These are phyloP conservation scores for Verticillium klebahnii DNA, from an alignment of 2,329 filamentous ascomycete species.

Conservation along the genomic window DNA sequence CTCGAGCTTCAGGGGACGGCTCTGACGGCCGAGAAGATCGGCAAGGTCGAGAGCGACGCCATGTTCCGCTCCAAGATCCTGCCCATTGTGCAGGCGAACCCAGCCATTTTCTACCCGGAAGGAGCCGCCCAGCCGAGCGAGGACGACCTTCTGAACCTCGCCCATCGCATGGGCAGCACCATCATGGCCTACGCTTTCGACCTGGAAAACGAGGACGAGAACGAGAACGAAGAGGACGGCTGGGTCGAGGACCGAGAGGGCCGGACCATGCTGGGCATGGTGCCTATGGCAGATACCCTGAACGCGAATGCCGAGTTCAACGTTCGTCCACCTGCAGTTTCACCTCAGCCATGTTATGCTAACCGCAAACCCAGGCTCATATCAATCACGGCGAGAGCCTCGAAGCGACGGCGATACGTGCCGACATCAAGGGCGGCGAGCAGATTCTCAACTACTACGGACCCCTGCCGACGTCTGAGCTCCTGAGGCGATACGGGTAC, in stretches of 20 bases:
- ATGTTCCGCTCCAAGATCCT: conserved; percentile 58
- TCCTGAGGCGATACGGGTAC: conserved; percentile 82
- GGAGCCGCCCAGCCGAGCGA: conserved; percentile 31
- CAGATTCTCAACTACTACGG: conserved; percentile 91
- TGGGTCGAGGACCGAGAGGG: conserved; percentile 61
- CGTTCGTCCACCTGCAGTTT: conserved; percentile 32
- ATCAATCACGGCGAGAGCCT: conserved; percentile 54
- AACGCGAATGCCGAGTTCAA: conserved; percentile 90
- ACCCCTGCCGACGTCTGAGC: conserved; percentile 73
- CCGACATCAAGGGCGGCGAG: conserved; percentile 60
- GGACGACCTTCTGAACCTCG: conserved; percentile 43
- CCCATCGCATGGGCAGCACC: conserved; percentile 78
- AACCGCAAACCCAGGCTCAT: conserved; percentile 33
- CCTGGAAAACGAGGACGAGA: conserved; percentile 54
- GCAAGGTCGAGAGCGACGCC: conserved; percentile 64
- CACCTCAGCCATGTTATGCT: background rate
- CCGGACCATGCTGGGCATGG: conserved; percentile 70
- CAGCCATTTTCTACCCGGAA: conserved; percentile 38
- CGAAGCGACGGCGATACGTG: conserved; percentile 66
- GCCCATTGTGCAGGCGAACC: conserved; percentile 42
- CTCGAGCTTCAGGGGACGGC: conserved; percentile 70
- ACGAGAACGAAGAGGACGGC: conserved; percentile 56
- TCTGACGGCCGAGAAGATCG: conserved; percentile 66
- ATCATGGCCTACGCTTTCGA: conserved; percentile 96
- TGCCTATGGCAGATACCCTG: conserved; percentile 83